Evolutionary conservation across 768 basidiomycete species (phyloP), one percentile per base, ranked within the genome.

Genomic region (Naematelia encephala): DNA sequence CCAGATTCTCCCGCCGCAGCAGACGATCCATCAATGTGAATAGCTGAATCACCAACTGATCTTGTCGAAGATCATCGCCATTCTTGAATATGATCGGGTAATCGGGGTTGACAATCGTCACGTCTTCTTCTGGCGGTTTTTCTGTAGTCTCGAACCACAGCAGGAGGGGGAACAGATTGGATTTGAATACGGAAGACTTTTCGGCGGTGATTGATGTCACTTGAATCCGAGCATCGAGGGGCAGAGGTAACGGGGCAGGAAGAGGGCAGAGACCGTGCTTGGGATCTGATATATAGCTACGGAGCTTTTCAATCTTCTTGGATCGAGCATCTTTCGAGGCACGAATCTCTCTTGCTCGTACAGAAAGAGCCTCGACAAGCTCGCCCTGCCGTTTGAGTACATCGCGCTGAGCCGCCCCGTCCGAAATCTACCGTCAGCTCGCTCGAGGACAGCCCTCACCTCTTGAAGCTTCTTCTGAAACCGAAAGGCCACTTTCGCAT

Each of bases 21-120:
- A 99, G 78, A 49, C 89, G 83, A 73, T 99, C 92, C 96, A 99
- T 99, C 25, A 99, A 84, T 14, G 92, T 96, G 77, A 99, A 93
- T n/a, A 98, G 82, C 77, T 99, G 96, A 51, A 98, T 88, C 25
- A 98, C 93, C 34, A 99, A 84, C 76, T 99, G 96, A 74, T 99
- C 96, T 77, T 99, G 96, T 21, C 96, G 86, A 82, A 98, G 87
- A 73, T 99, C 96, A 73, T 98, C 96, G 13, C 96, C 96, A 66
- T 97, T 93, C 78, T 98, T 99, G 83, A 98, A 97, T 60, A 99
- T 98, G 52, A 97, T 84, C 0, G 93, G 89, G 76, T 88, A 98
- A 72, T 92, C 89, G 5, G 64, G 68, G 5, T 60, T 63, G 28
- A 72, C 67, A 21, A 62, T 46, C 26, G 62, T 56, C 25, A 52